phyloP scores from a whole-genome alignment of 176 grass and related monocot genomes.

The Raddia distichophylla region DNA sequence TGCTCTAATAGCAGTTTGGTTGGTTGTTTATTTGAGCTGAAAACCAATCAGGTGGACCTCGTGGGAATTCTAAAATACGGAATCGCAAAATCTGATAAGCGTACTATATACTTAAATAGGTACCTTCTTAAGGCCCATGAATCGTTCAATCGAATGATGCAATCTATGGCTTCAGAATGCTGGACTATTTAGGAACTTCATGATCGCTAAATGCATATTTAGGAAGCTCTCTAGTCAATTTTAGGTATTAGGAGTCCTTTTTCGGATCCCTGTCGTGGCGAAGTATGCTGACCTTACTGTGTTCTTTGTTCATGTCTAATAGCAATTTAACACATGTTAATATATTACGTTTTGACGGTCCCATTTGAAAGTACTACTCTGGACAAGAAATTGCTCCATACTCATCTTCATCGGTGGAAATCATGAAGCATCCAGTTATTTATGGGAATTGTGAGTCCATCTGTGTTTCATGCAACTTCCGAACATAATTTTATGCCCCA shows the following conservation, averaged over 20 bases:
- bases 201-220: too few species aligned
- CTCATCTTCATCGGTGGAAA: constrained; percentile 87
- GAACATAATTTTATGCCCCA: background rate
- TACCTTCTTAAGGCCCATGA: background rate
- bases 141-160: background rate
- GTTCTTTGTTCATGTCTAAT: background rate
- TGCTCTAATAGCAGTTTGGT: background rate
- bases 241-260: background rate
- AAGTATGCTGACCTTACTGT: background rate
- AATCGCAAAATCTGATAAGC: background rate
- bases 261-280: background rate
- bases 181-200: too few species aligned
- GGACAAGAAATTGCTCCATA: constrained; percentile 79
- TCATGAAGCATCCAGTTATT: constrained; percentile 94
- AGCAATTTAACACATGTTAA: background rate
- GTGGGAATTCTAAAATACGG: background rate
- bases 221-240: background rate
- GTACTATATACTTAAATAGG: background rate
- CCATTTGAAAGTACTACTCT: constrained; percentile 93
- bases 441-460: constrained; percentile 86
- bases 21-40: constrained; percentile 3
- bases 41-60: background rate
- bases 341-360: background rate
- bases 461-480: background rate
- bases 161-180: background rate